phyloP scores from a whole-genome alignment of 228 moss, liverwort and hornwort species.

The Sphagnum magellanicum region DNA sequence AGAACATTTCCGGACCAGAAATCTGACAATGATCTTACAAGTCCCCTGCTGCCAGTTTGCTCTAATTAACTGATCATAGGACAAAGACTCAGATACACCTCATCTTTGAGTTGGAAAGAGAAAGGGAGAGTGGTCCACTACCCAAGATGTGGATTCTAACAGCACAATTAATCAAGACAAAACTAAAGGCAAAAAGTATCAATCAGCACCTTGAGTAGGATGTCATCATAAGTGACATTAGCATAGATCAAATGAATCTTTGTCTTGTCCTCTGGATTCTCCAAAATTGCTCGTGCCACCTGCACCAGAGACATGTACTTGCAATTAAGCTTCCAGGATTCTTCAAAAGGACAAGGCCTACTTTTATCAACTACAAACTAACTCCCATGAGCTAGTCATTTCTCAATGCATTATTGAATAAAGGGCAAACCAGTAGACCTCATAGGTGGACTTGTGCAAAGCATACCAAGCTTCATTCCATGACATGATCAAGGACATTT shows the following conservation, averaged over 20 bases:
- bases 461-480: no score
- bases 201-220: slow-evolving; percentile 71
- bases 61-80: not conserved
- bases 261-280: slow-evolving; percentile 80
- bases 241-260: slow-evolving; percentile 79
- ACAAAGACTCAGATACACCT: not conserved
- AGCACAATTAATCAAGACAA: not conserved
- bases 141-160: no score
- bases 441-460: no score
- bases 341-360: no score
- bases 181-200: not conserved
- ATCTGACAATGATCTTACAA: not conserved
- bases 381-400: no score
- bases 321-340: not conserved
- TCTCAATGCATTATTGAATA: no score
- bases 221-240: slow-evolving; percentile 78
- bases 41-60: not conserved
- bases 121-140: not conserved
- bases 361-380: no score
- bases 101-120: not conserved
- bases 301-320: slow-evolving; percentile 14
- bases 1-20: no score
- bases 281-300: slow-evolving; percentile 97
- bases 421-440: no score
- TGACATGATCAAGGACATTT: not conserved